These are phyloP conservation scores for Albizia julibrissin DNA, from an alignment of 306 rosid genomes.

Conservation along the genomic window DNA sequence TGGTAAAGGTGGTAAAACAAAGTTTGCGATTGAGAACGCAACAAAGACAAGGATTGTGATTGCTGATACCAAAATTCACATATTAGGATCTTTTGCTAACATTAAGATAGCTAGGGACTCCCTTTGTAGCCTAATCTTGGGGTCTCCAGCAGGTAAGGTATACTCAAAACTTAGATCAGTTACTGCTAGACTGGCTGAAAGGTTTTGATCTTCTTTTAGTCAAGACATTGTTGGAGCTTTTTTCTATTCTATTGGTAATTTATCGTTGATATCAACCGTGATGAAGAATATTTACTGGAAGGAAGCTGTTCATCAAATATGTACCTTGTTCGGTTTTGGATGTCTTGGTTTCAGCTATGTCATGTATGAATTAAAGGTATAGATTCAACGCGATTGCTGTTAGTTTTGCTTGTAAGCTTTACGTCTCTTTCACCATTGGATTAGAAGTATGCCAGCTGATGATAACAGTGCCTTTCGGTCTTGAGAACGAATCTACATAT, in stretches of 20 bases:
- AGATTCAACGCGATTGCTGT: slow-evolving; percentile 9
- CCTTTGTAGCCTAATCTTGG: slow-evolving; percentile 82
- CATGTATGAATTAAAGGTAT: slow-evolving; percentile 1
- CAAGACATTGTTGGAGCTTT: background rate
- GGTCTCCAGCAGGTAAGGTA: slow-evolving; percentile 87
- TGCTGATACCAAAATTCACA: slow-evolving; percentile 87
- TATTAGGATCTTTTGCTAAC: slow-evolving; percentile 79
- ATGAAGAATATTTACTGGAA: slow-evolving; percentile 20
- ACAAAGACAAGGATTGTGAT: slow-evolving; percentile 83
- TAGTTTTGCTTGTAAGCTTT: slow-evolving; percentile 28
- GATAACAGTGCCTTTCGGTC: background rate
- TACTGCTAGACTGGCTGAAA: slow-evolving; percentile 77
- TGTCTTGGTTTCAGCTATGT: background rate
- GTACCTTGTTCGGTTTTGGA: slow-evolving; percentile 5
- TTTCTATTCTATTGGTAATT: background rate
- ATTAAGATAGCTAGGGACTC: slow-evolving; percentile 83
- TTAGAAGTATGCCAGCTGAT: background rate
- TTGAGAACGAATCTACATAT: background rate
- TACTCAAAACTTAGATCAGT: slow-evolving; percentile 82
- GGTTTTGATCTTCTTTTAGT: slow-evolving; percentile 51
- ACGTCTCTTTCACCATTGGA: background rate
- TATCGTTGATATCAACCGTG: background rate
- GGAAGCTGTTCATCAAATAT: background rate
- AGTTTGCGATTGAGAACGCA: slow-evolving; percentile 85
- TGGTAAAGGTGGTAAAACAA: slow-evolving; percentile 88